Conservation (phyloP, 208 protist species). For the Blechomonas ayalai region DNA sequence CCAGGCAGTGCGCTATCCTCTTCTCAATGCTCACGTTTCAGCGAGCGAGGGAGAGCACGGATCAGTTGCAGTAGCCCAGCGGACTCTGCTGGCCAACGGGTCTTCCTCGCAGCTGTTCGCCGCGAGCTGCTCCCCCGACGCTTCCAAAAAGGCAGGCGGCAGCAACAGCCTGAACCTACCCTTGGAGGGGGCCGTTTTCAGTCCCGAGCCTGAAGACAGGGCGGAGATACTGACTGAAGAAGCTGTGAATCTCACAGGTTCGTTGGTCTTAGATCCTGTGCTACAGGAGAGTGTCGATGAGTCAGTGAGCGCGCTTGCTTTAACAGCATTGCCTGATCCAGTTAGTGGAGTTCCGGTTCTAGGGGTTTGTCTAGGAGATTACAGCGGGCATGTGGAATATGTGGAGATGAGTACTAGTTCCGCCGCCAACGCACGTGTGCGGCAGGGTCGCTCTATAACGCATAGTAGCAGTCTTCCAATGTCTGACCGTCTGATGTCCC, state of each 20-base stretch:
- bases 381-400: constrained; percentile 75
- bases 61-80: background rate
- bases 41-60: constrained; percentile 4
- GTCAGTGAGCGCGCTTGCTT: constrained; percentile 51
- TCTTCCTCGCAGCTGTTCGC: background rate
- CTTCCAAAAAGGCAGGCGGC: background rate
- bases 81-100: background rate
- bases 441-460: constrained; percentile 32
- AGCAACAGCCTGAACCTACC: constrained; percentile 22
- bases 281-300: constrained; percentile 25
- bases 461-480: constrained; percentile 4
- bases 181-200: constrained; percentile 43
- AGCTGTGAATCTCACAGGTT: background rate
- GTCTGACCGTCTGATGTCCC: too few relatives aligned
- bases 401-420: constrained; percentile 56
- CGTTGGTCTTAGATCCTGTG: constrained; percentile 7
- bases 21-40: constrained; percentile 17
- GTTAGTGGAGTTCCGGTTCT: constrained; percentile 56
- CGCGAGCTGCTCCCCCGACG: background rate
- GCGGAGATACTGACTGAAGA: constrained; percentile 4
- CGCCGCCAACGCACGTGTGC: constrained; percentile 24
- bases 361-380: constrained; percentile 71
- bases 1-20: constrained; percentile 62
- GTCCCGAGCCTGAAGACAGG: constrained; percentile 14
- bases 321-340: constrained; percentile 70